These are phyloP conservation scores for Colletotrichum cordylinicola DNA, from an alignment of 2,329 filamentous ascomycete species.

Conservation along the genomic window DNA sequence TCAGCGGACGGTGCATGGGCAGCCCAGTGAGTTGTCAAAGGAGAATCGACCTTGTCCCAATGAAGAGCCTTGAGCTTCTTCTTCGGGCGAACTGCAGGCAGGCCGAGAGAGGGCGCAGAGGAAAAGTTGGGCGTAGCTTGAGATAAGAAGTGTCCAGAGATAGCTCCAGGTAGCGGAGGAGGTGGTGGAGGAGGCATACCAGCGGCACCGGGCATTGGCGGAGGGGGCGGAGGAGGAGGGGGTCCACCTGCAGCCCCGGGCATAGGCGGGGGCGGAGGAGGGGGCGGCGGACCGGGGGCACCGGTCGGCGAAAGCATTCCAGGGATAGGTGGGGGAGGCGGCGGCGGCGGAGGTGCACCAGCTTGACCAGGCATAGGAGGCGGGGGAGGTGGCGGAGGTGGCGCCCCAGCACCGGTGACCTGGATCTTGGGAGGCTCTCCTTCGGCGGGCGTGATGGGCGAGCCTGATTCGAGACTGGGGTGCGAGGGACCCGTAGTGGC, in stretches of 20 bases:
- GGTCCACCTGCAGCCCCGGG: slow-evolving; percentile 34
- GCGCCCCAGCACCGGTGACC: slow-evolving; percentile 51
- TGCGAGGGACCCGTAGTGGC: slow-evolving; percentile 78
- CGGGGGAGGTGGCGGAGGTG: slow-evolving; percentile 43
- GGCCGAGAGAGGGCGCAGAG: slow-evolving; percentile 62
- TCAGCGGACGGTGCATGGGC: slow-evolving; percentile 84
- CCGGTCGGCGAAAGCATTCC: slow-evolving; percentile 44
- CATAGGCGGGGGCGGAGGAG: slow-evolving; percentile 43
- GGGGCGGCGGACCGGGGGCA: slow-evolving; percentile 54
- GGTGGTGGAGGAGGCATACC: slow-evolving; percentile 54
- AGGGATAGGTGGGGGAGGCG: slow-evolving; percentile 55
- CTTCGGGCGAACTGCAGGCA: slow-evolving; percentile 88
- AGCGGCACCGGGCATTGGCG: slow-evolving; percentile 42
- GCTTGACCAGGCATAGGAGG: slow-evolving; percentile 46
- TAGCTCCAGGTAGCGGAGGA: slow-evolving; percentile 61
- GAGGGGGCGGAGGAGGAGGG: slow-evolving; percentile 57
- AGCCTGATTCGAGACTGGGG: slow-evolving; percentile 74
- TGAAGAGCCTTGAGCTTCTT: slow-evolving; percentile 99
- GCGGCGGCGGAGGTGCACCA: slow-evolving; percentile 55
- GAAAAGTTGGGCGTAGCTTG: slow-evolving; percentile 62
- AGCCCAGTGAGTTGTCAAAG: slow-evolving; percentile 92
- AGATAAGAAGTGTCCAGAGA: slow-evolving; percentile 79
- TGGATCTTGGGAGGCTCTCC: slow-evolving; percentile 64
- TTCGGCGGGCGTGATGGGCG: slow-evolving; percentile 71
- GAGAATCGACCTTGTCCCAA: slow-evolving; percentile 97